phyloP scores from a whole-genome alignment of 2,329 filamentous ascomycete species.

The Ophiostoma sp. region DNA sequence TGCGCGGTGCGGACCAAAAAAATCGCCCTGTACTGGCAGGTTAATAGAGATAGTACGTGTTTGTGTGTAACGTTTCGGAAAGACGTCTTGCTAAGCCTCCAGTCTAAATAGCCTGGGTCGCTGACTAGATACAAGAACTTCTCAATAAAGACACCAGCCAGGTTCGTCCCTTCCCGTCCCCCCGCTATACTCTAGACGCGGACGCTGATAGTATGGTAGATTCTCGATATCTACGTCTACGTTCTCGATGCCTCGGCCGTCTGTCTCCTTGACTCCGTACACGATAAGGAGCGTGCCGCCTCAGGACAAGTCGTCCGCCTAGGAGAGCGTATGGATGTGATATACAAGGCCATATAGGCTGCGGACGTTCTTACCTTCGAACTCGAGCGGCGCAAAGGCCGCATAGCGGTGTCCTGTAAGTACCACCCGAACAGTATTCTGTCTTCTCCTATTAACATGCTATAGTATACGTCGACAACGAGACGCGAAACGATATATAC shows the following conservation, averaged over 20 bases:
- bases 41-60: background rate
- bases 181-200: background rate
- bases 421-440: background rate
- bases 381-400: background rate
- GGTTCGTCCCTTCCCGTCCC: background rate
- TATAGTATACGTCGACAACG: background rate
- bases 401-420: background rate
- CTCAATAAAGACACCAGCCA: background rate
- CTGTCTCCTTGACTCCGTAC: background rate
- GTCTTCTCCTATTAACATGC: background rate
- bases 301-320: background rate
- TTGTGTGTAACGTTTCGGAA: background rate
- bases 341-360: background rate
- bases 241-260: background rate
- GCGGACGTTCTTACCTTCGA: background rate
- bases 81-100: background rate
- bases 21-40: background rate
- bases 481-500: background rate
- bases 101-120: background rate
- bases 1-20: background rate
- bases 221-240: background rate
- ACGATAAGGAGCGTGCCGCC: background rate
- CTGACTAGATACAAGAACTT: background rate
- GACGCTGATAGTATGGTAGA: background rate
- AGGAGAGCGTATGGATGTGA: background rate